These are phyloP conservation scores for Aspergillus kassunensis DNA, from an alignment of 495 filamentous ascomycete species.

Conservation along the genomic window DNA sequence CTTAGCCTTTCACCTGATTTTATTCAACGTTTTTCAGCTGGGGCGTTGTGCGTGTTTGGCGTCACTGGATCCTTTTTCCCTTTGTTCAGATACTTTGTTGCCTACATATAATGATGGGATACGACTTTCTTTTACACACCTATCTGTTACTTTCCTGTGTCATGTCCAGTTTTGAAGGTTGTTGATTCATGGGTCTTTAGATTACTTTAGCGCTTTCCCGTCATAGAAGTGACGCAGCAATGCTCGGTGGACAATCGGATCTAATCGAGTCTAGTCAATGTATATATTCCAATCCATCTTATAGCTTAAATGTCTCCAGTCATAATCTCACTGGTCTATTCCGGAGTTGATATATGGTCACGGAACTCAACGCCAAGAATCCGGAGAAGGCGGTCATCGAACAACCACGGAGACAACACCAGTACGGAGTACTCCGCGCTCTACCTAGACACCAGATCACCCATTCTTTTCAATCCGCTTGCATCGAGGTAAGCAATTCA, in stretches of 20 bases:
- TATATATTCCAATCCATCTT: background rate
- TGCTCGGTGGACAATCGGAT: background rate
- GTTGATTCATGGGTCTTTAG: background rate
- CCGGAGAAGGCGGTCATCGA: conserved; percentile 14
- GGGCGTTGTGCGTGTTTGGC: conserved; percentile 24
- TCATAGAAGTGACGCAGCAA: conserved; percentile 7
- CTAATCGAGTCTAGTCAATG: background rate
- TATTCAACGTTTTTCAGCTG: conserved; percentile 18
- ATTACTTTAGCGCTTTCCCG: conserved; percentile 2
- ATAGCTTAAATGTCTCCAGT: no score
- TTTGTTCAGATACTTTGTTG: conserved; percentile 14
- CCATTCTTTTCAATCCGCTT: background rate
- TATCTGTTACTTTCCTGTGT: background rate
- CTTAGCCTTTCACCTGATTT: conserved; percentile 20
- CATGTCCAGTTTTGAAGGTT: background rate
- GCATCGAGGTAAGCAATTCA: background rate
- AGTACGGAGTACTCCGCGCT: no score
- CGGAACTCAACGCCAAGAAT: conserved; percentile 15
- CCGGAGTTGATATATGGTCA: no score
- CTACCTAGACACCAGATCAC: background rate
- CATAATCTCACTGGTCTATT: no score
- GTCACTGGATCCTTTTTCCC: conserved; percentile 14
- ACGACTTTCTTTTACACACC: conserved; percentile 27
- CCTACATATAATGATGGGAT: conserved; percentile 38
- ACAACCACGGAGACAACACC: background rate